phyloP scores from a whole-genome alignment of 202 grass and related monocot species.

The Saccharum hybrid region DNA sequence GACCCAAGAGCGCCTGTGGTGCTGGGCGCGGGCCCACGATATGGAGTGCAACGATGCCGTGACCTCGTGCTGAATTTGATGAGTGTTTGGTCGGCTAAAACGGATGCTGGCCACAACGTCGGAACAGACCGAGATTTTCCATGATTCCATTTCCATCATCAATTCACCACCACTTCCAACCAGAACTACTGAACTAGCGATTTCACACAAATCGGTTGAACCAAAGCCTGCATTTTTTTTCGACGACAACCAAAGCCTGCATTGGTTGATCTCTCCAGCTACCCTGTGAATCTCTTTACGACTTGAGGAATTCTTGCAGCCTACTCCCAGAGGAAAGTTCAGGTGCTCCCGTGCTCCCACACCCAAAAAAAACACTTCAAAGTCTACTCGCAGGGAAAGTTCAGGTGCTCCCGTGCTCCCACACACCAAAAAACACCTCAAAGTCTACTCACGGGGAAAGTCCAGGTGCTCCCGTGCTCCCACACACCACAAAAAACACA shows the following conservation, averaged over 20 bases:
- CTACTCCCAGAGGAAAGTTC: background rate
- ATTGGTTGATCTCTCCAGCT: background rate
- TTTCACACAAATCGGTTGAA: background rate
- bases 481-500: too few relatives aligned
- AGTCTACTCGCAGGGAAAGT: too few relatives aligned
- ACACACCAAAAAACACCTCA: too few relatives aligned
- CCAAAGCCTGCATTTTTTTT: background rate
- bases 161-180: background rate
- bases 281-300: conserved; percentile 1
- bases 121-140: background rate
- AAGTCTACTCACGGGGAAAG: background rate
- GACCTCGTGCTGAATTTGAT: background rate
- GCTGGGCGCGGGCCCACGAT: background rate
- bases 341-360: too few relatives aligned
- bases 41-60: background rate
- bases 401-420: too few relatives aligned
- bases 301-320: background rate
- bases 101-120: background rate
- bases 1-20: background rate
- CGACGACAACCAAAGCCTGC: background rate
- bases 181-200: background rate
- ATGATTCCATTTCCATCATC: background rate
- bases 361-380: too few relatives aligned
- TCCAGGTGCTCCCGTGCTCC: too few relatives aligned
- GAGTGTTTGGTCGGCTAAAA: background rate